These are phyloP conservation scores for Aspergillus sp. DNA, from an alignment of 2,329 filamentous ascomycete genomes.

Conservation along the genomic window DNA sequence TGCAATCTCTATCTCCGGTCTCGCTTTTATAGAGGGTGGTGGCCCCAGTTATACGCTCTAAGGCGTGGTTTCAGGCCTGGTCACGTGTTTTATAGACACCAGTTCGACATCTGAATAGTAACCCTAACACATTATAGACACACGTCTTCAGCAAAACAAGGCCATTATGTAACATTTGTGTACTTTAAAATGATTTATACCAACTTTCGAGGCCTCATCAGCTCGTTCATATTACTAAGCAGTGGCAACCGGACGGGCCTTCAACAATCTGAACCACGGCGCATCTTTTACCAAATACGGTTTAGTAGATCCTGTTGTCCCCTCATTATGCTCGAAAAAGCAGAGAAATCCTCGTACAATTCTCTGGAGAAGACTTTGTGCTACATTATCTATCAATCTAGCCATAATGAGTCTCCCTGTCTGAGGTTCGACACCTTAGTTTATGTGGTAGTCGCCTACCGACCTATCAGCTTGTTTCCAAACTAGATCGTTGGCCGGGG, in stretches of 20 bases:
- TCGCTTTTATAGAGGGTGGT: too few relatives aligned
- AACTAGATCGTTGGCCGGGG: slow-evolving; percentile 1
- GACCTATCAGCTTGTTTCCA: neutral
- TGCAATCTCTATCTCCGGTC: too few relatives aligned
- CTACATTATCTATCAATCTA: neutral
- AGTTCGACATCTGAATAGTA: too few relatives aligned
- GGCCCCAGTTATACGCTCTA: too few relatives aligned
- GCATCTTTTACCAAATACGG: slow-evolving; percentile 22
- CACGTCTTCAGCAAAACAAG: too few relatives aligned
- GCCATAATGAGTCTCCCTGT: neutral
- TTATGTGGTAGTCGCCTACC: neutral
- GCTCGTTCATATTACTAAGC: too few relatives aligned
- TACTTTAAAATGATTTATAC: too few relatives aligned
- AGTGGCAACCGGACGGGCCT: neutral
- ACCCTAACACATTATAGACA: too few relatives aligned
- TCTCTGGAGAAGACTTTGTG: neutral
- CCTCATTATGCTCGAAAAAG: neutral
- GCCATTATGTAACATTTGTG: too few relatives aligned
- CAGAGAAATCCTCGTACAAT: neutral
- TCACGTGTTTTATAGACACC: too few relatives aligned
- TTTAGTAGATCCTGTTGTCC: slow-evolving; percentile 12
- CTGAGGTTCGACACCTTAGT: neutral
- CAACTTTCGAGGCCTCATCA: too few relatives aligned
- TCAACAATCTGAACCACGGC: slow-evolving; percentile 4
- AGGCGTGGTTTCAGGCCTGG: too few relatives aligned